Evolutionary conservation across 805 yeast genomes (phyloP), one percentile per base, ranked within the genome.

Genomic region (Vanderwaltozyma tropicalis): DNA sequence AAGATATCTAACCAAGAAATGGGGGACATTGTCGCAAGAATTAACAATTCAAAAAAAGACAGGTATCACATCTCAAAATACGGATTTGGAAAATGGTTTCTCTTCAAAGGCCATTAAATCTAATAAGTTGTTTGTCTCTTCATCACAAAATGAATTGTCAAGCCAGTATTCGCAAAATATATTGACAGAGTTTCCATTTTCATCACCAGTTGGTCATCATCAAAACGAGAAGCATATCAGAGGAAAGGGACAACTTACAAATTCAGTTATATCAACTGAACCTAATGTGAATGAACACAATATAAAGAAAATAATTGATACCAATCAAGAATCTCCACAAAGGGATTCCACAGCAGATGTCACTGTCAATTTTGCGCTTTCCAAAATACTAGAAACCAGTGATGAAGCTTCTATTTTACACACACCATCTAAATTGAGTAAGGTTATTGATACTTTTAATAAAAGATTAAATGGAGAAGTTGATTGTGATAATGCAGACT

Each of bases 141-240:
- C 12, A 28, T 6, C 19, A 4, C n/a, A 18, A 30, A 10, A 13
- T 5, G 12, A 18, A 3, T 13, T 24, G 8, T 19, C 21, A 9
- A 33, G 14, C 15, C 21, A 29, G 24, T 14, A 39, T 2, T 41
- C 47, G 5, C 38, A 38, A 18, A 39, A 42, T 28, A 27, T 40
- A 17, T 27, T 44, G 12, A 24, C 28, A 20, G 34, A 30, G 2
- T 43, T 27, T 39, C 49, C 48, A 5, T 19, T 45, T 10, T 48
- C 53, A 6, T 48, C 50, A 2, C 47, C 46, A 5, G 28, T 37
- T 13, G 20, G 14, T 3, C 22, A 25, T 13, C n/a, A 27, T 11
- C 28, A 22, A 31, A 13, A 12, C n/a, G 12, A 31, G 3, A 11
- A 7, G 3, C 4, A 17, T 3, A 7, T 3, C 7, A 5, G n/a